Base-by-base conservation (phyloP, 306 rosid species). In the Cajanus cajan region DNA sequence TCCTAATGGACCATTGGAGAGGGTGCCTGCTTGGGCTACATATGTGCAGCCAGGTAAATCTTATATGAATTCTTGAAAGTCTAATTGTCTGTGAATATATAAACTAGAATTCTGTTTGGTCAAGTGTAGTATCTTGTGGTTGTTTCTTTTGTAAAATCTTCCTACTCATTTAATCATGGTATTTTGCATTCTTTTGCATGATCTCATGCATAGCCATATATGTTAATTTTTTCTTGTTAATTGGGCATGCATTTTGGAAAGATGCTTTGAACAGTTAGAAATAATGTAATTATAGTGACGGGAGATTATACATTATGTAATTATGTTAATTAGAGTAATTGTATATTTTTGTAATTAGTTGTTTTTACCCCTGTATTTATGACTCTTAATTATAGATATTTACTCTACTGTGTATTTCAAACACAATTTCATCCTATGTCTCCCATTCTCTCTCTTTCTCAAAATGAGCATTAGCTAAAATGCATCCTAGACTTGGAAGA, bases 1-100 rank as follows among this genome's bases (percentile, higher is more conserved):
- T 86, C 89, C 98, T 36, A 86, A 78, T 77, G 98, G 98, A 74
- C 91, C 97, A 15, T 65, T 95, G 89, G 98, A 95, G 74, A 80
- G 98, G 77, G 89, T 95, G 37, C 98, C 98, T 82, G 97, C 98
- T 87, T 95, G 98, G 98, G 98, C 98, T 83, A 87, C 98, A 54
- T 95, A 92, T 86, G 98, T 95, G 80, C 90, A 91, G 74, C 97
- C 98, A 52, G 98, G 98, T 95, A 82, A 85, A 78, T 81, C 48
- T 37, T 44, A 73, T 21, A 24, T 65, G 28, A 41, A 63, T 47
- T 71, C 24, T 65, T 62, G 76, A 57, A 80, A 68, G 44, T 83
- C n/a, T 63, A 43, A 14, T 69, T 68, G 18, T 79, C 64, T 5
- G 55, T 47, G 21, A 43, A 57, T 74, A 44, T 74, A 44, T 78